These are phyloP conservation scores for Penicillium sp. DNA, from an alignment of 2,329 filamentous ascomycete species.

Conservation along the genomic window DNA sequence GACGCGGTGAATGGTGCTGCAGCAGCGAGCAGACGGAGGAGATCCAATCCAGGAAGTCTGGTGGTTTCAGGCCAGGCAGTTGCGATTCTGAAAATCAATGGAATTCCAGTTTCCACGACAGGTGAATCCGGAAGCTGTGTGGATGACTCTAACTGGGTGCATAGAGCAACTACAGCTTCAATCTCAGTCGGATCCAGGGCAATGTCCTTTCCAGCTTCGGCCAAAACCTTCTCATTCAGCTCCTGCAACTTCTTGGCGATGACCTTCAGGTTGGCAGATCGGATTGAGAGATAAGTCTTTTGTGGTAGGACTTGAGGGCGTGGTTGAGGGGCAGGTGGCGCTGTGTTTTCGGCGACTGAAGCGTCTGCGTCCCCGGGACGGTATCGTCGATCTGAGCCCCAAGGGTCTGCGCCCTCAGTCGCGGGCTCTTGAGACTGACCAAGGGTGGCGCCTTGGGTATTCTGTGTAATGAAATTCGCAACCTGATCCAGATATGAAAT, in stretches of 20 bases:
- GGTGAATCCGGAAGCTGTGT: slow-evolving; percentile 45
- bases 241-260: slow-evolving; percentile 75
- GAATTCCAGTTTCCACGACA: slow-evolving; percentile 54
- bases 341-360: slow-evolving; percentile 32
- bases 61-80: slow-evolving; percentile 78
- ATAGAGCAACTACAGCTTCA: slow-evolving; percentile 60
- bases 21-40: slow-evolving; percentile 78
- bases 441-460: slow-evolving; percentile 83
- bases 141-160: slow-evolving; percentile 59
- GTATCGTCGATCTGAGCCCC: slow-evolving; percentile 76
- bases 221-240: slow-evolving; percentile 67
- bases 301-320: slow-evolving; percentile 70
- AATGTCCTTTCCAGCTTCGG: slow-evolving; percentile 68
- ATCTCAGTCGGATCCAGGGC: slow-evolving; percentile 73
- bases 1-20: slow-evolving; percentile 65
- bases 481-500: slow-evolving; percentile 87
- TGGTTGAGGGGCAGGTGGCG: slow-evolving; percentile 35
- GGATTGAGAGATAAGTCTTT: slow-evolving; percentile 74
- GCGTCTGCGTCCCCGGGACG: slow-evolving; percentile 71
- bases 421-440: slow-evolving; percentile 57
- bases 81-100: slow-evolving; percentile 68
- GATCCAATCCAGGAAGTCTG: slow-evolving; percentile 79
- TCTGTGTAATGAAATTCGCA: slow-evolving; percentile 85
- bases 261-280: slow-evolving; percentile 66
- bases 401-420: slow-evolving; percentile 64